These are phyloP conservation scores for Phytophthora pistaciae DNA, from an alignment of 352 stramenopile genomes.

Conservation along the genomic window DNA sequence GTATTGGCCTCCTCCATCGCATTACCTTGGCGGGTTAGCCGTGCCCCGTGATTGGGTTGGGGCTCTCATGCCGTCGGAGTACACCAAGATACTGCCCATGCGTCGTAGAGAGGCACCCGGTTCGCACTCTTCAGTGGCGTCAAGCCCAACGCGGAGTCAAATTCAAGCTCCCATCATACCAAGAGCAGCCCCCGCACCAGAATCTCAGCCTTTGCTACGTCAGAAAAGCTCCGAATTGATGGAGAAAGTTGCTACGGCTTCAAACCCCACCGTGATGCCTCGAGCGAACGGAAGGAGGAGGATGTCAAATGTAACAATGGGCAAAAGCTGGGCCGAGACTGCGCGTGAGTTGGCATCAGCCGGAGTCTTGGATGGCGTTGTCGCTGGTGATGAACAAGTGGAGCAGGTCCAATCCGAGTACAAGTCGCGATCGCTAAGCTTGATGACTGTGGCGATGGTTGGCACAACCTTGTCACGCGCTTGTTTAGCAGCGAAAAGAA, in stretches of 20 bases:
- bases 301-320: constrained; percentile 5
- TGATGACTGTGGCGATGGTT: constrained; percentile 12
- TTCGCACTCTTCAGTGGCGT: background rate
- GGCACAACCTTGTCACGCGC: constrained; percentile 36
- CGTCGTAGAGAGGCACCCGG: constrained; percentile 12
- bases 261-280: background rate
- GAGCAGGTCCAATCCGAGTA: constrained; percentile 15
- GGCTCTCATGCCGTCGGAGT: constrained; percentile 74
- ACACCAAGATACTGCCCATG: constrained; percentile 68
- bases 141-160: background rate
- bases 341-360: constrained; percentile 2
- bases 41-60: constrained; percentile 75
- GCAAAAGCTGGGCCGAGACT: constrained; percentile 10
- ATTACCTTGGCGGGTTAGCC: constrained; percentile 52
- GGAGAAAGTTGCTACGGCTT: background rate
- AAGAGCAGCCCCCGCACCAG: too few relatives aligned
- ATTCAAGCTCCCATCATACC: background rate
- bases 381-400: background rate
- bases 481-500: constrained; percentile 43
- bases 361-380: background rate
- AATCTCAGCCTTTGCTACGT: background rate
- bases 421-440: constrained; percentile 6
- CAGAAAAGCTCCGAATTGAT: constrained; percentile 11
- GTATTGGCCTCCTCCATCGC: constrained; percentile 69
- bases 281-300: background rate